Percentiles rank a stretch among this genome's conserved stretches.
phyloP scores from a whole-genome alignment of 2,329 filamentous ascomycete genomes.

The Fusarium subglutinans region DNA sequence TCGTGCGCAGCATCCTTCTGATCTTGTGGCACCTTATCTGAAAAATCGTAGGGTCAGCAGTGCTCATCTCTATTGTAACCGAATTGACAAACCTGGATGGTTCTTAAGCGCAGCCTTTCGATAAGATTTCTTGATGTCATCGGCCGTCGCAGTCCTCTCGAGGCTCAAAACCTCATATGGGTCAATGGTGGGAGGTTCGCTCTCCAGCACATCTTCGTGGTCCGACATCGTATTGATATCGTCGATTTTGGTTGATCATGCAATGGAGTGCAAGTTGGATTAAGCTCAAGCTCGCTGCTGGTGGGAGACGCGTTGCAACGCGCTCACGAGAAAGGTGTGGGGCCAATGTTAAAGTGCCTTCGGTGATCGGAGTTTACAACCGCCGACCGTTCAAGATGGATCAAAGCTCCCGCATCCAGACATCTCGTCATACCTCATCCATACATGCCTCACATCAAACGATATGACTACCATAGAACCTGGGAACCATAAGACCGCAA shows the following conservation, averaged over 20 bases:
- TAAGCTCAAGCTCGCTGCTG: not conserved
- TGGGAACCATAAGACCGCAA: constrained; percentile 60
- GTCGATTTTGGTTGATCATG: constrained; percentile 18
- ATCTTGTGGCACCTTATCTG: constrained; percentile 79
- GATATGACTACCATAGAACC: constrained; percentile 39
- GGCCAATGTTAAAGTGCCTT: constrained; percentile 36
- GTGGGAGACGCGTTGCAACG: constrained; percentile 35
- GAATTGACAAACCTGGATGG: constrained; percentile 73
- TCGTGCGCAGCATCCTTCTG: constrained; percentile 78
- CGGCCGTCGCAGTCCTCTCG: constrained; percentile 73
- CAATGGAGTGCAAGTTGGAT: not conserved
- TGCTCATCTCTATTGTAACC: not conserved
- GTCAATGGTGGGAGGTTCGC: constrained; percentile 70
- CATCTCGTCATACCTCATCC: not conserved
- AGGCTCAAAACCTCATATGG: constrained; percentile 85
- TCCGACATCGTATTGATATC: constrained; percentile 53
- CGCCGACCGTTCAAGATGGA: constrained; percentile 19
- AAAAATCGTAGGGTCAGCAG: constrained; percentile 18
- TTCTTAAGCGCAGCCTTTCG: constrained; percentile 88
- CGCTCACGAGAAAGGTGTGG: constrained; percentile 30
- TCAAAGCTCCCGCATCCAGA: not conserved
- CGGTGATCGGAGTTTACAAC: constrained; percentile 34
- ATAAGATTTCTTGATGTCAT: constrained; percentile 90
- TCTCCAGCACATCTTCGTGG: constrained; percentile 62
- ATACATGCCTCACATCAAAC: not conserved